Evolutionary conservation across 2,329 filamentous ascomycete species (phyloP), one percentile per base, ranked within the genome.

Genomic region (Diplodia corticola): DNA sequence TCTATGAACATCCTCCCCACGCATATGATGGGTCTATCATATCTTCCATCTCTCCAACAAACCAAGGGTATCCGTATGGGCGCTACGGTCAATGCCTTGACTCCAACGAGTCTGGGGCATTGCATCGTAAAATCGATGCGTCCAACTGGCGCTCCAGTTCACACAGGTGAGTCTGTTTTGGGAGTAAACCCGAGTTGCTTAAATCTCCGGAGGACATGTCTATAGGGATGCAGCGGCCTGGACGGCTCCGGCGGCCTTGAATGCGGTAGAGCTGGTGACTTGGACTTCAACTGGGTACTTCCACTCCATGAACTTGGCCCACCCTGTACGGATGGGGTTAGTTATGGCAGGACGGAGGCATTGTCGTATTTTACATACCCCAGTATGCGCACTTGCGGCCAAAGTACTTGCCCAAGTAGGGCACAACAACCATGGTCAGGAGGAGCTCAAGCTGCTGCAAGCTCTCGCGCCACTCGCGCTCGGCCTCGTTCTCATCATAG

Each of bases 251-350:
- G 78, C 78, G 33, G 73, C 78, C 69, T 81, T 83, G 77, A 83
- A 84, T 2, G 75, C 68, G 46, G 71, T 73, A 5, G 80, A 77
- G 69, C 75, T 83, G n/a, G 81, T 80, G 26, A 84, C 74, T 55
- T 80, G 78, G 50, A 97, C 83, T 68, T 96, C 90, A 65, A 96
- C 89, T 9, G 88, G 88, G 76, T 97, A 95, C 78, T 91, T 89
- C 93, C 93, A 98, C 77, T 92, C 88, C 93, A 97, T 97, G 76
- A 93, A 96, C 73, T 90, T 89, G 24, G 89, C 90, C 93, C 94
- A 97, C 71, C 92, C 93, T 97, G 71, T 50, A 68, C 2, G n/a
- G 0, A 5, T 28, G 10, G 26, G 10, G 63, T 75, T 66, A 77
- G 76, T 64, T 67, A 20, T 44, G 40, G n/a, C 40, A 20, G 9